Conservation (phyloP, 78 protist species). For the Monosiga brevicollis region DNA sequence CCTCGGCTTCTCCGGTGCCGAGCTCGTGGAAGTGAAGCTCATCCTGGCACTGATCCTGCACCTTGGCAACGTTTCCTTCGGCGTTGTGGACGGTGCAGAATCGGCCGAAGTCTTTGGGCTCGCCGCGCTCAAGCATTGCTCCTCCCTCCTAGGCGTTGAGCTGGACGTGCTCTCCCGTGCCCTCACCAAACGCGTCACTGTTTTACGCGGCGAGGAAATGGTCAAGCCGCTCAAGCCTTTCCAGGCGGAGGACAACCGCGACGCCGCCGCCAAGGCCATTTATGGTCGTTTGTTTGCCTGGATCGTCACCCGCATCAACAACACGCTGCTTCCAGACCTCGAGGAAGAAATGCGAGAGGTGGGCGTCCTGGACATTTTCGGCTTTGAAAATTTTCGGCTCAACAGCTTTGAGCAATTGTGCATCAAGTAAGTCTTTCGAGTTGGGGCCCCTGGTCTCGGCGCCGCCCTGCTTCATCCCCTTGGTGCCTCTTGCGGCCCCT, state of each 20-base stretch:
- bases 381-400: not conserved
- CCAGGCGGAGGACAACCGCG: constrained; percentile 51
- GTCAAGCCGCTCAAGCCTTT: constrained; percentile 1
- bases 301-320: constrained; percentile 66
- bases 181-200: not conserved
- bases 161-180: not conserved
- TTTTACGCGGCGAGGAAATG: not conserved
- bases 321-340: not conserved
- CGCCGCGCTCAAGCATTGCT: not conserved
- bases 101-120: not conserved
- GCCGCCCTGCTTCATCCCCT: not conserved
- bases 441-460: not conserved
- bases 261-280: constrained; percentile 82
- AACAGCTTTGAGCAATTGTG: not conserved
- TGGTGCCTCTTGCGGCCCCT: constrained; percentile 46
- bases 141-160: not conserved
- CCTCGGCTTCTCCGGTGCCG: not conserved
- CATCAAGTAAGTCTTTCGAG: not conserved
- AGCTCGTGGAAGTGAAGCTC: not conserved
- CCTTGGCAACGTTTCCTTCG: constrained; percentile 62
- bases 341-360: too few species aligned
- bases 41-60: constrained; percentile 29
- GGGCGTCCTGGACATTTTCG: not conserved
- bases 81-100: not conserved
- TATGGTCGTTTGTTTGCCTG: constrained; percentile 74